These are phyloP conservation scores for Yarrowia galli DNA, from an alignment of 1,139 yeast genomes.

Conservation along the genomic window DNA sequence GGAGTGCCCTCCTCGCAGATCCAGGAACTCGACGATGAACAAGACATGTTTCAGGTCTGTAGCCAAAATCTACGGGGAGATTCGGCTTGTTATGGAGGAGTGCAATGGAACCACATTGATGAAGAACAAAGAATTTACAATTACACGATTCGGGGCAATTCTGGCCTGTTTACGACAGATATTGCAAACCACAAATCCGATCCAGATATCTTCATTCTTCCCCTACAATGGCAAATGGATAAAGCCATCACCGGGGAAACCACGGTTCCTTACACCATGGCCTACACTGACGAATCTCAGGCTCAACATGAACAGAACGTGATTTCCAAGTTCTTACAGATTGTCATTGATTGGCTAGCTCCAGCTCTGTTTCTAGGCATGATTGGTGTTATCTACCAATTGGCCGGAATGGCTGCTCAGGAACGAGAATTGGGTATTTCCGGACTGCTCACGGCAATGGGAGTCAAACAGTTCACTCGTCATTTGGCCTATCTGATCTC, in stretches of 20 bases:
- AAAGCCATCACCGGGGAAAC: conserved; percentile 48
- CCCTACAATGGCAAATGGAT: conserved; percentile 53
- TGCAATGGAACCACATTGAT: conserved; percentile 50
- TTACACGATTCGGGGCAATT: conserved; percentile 51
- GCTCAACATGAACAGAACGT: conserved; percentile 44
- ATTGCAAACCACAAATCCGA: conserved; percentile 45
- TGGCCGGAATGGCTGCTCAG: conserved; percentile 50
- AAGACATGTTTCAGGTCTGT: conserved; percentile 47
- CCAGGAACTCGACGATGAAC: conserved; percentile 43
- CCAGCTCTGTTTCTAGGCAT: conserved; percentile 51
- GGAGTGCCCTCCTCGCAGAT: conserved; percentile 48
- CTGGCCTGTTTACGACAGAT: conserved; percentile 47
- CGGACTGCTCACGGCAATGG: conserved; percentile 50
- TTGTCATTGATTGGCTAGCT: conserved; percentile 49
- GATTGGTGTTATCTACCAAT: conserved; percentile 52
- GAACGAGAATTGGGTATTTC: conserved; percentile 51
- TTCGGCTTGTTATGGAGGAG: conserved; percentile 50
- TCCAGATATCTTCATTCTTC: conserved; percentile 49
- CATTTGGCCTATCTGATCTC: conserved; percentile 47
- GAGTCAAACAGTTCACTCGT: conserved; percentile 46
- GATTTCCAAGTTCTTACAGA: conserved; percentile 47
- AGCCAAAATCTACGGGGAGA: conserved; percentile 50
- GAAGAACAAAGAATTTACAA: conserved; percentile 46
- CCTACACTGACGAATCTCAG: conserved; percentile 48
- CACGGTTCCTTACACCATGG: conserved; percentile 47